phyloP scores from a whole-genome alignment of 148 eudicot genomes.

The Polygonum aviculare region DNA sequence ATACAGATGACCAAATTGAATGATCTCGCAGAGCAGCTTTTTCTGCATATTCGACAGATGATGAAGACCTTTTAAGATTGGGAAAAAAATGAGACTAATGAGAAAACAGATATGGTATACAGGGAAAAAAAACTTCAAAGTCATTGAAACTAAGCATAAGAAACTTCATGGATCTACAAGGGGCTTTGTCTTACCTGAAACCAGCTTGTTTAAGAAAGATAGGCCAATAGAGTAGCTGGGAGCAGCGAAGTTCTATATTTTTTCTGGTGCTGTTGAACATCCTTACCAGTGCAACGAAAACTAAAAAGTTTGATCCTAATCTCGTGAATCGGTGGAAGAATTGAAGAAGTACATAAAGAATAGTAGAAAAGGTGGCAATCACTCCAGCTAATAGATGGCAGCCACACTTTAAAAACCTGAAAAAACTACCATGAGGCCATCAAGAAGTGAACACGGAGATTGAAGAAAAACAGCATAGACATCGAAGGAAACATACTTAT shows the following conservation, averaged over 20 bases:
- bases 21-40: constrained; percentile 68
- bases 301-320: constrained; percentile 30
- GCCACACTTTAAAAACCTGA: constrained; percentile 40
- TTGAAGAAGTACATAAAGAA: constrained; percentile 53
- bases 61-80: constrained; percentile 47
- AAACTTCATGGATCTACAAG: not conserved
- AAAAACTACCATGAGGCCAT: constrained; percentile 19
- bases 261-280: constrained; percentile 49
- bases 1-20: constrained; percentile 75
- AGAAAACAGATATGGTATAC: not conserved
- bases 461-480: constrained; percentile 4
- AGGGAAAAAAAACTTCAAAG: not conserved
- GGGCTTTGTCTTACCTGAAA: constrained; percentile 35
- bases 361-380: constrained; percentile 62
- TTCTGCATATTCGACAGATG: constrained; percentile 82
- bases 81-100: constrained; percentile 9
- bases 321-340: constrained; percentile 30
- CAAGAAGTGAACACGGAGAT: constrained; percentile 10
- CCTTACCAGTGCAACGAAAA: constrained; percentile 22
- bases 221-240: constrained; percentile 84
- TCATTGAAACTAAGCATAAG: not conserved
- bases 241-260: constrained; percentile 55
- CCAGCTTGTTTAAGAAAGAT: constrained; percentile 47
- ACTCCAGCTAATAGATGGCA: constrained; percentile 46
- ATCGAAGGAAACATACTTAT: constrained; percentile 36